Evolutionary conservation across 345 rosid genomes (phyloP).

Genomic region (Fremontodendron californicum): DNA sequence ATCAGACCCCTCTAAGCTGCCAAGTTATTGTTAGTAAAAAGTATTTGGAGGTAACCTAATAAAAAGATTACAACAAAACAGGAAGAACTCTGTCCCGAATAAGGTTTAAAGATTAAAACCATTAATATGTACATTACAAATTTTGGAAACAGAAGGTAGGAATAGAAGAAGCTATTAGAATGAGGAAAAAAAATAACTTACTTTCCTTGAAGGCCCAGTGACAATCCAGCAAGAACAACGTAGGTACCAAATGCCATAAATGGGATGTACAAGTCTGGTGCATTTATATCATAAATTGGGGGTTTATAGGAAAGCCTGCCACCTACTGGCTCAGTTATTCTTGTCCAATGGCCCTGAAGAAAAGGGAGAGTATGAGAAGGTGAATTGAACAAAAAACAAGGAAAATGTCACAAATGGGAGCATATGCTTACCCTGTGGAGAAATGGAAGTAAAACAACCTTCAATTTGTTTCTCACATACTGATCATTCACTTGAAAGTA

Average conservation of each 20-base stretch:
- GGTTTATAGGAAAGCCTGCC: constrained; percentile 97
- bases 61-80: neutral
- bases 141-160: too few species aligned
- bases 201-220: constrained; percentile 82
- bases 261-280: constrained; percentile 53
- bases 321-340: constrained; percentile 92
- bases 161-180: neutral
- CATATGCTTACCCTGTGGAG: constrained; percentile 73
- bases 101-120: neutral
- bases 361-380: constrained; percentile 2
- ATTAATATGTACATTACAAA: neutral
- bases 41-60: neutral
- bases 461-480: constrained; percentile 90
- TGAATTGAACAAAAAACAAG: neutral
- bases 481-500: constrained; percentile 5
- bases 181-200: constrained; percentile 35
- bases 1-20: neutral
- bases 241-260: constrained; percentile 96
- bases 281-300: constrained; percentile 65
- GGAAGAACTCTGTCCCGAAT: neutral
- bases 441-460: constrained; percentile 83
- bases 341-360: constrained; percentile 88
- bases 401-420: neutral
- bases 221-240: constrained; percentile 81
- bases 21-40: neutral